Base-by-base conservation (phyloP, 2,329 filamentous ascomycete species). In the Pseudopyricularia javanii region DNA sequence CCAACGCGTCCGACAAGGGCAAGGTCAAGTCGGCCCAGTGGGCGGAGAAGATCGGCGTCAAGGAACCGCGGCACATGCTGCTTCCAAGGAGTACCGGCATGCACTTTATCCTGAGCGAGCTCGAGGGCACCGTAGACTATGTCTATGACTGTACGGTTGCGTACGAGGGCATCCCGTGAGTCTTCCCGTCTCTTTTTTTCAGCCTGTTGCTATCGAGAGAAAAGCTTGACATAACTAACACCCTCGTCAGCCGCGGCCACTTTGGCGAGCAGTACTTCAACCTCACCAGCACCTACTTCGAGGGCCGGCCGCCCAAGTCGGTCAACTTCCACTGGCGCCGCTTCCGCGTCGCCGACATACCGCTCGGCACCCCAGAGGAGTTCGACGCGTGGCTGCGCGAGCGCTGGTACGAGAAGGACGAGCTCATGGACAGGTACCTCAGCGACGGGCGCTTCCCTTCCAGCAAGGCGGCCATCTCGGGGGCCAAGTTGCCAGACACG, bases 311-410 rank as follows among this genome's bases (percentile, higher is more conserved):
- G 1, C 93, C 91, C 2, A 95, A 91, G 65, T 95, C 90, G 1
- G 91, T 97, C 62, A 97, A 96, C 68, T 91, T 97, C 74, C 86
- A 95, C 69, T 98, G 91, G 89, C 82, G 93, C 52, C 83, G 90
- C 9, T 96, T 95, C 68, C 79, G 80, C 33, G 65, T 96, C 14
- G 77, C 78, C 22, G 82, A 89, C 20, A 95, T 98, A 45, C 91
- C 91, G 0, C 76, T 95, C 9, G 77, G 89, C 32, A 80, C 85
- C 59, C 75, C 78, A 15, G 78, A 85, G 40, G 74, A 78, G 7
- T 98, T 98, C 62, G 89, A 94, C 54, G 62, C 75, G 3, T 98
- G 93, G 93, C 74, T 97, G 28, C 78, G 83, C 32, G 83, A 88
- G 54, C 79, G 90, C 47, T 98, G 93, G 93, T 80, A 84, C 50